Evolutionary conservation across 306 rosid species (phyloP).

Genomic region (Fragaria nilgerrensis): DNA sequence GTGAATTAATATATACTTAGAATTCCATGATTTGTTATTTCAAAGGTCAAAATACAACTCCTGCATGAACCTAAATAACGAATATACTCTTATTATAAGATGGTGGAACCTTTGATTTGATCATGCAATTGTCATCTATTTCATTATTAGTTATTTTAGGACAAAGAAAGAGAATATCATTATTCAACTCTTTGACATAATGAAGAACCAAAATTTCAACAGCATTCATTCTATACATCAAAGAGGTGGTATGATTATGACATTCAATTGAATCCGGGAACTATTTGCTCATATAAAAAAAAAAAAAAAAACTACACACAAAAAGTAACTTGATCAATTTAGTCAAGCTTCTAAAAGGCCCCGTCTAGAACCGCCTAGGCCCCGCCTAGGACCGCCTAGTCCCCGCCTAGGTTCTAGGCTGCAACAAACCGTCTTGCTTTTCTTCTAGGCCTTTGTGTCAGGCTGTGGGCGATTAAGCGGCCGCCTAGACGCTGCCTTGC

Average conservation of each 20-base stretch:
- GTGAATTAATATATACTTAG: neutral
- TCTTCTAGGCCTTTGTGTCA: too few relatives aligned
- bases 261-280: too few relatives aligned
- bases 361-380: too few relatives aligned
- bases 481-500: too few relatives aligned
- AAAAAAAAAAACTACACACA: too few relatives aligned
- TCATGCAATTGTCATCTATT: neutral
- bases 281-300: too few relatives aligned
- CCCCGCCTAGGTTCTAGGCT: too few relatives aligned
- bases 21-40: neutral
- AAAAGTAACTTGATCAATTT: too few relatives aligned
- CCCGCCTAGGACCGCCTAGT: too few relatives aligned
- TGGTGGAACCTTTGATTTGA: neutral
- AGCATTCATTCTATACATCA: neutral
- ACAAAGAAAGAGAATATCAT: neutral
- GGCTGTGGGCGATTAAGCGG: too few relatives aligned
- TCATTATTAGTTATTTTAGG: neutral
- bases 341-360: too few relatives aligned
- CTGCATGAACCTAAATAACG: neutral
- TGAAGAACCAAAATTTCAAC: neutral
- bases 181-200: neutral
- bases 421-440: rapidly evolving
- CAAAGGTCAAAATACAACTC: neutral
- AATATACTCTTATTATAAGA: neutral
- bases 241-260: too few relatives aligned